Evolutionary conservation across 2,329 filamentous ascomycete genomes (phyloP), one percentile per base, ranked within the genome.

Genomic region (Aspergillus pseudoglaucus): DNA sequence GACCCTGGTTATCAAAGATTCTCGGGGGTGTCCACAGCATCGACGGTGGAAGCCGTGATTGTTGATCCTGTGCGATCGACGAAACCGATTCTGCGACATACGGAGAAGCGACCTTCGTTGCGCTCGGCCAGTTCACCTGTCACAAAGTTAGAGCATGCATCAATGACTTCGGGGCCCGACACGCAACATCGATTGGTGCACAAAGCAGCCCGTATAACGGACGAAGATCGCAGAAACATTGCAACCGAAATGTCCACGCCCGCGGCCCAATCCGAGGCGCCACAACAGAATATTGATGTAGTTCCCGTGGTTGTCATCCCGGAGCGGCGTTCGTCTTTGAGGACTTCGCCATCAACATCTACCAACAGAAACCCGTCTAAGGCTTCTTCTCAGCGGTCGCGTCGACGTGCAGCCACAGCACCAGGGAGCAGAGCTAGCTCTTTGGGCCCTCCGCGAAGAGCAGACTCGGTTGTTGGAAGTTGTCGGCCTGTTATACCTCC

Each of bases 11-110:
- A 52, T 45, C 66, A 64, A 53, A 71, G 78, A 39, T 64, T 73
- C 17, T 82, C 79, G 12, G 70, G 61, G 14, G 62, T 73, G 2
- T 82, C 79, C 2, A 72, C 72, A 18, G 70, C 73, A 9, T 81
- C 79, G 5, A 79, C 77, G 0, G 68, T 81, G 14, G 77, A 80
- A 63, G 79, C 76, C 10, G 70, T 78, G 58, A 77, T 82, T 25
- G 71, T 81, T 40, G 69, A 71, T 14, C 73, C 75, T 3, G 37
- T 18, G 17, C 74, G 70, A 35, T 71, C 68, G 50, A 64, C 69
- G 33, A 68, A 62, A 45, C 67, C 65, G 37, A 74, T 70, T 1
- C 62, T 82, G 44, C 75, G 79, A 44, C 79, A 81, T 57, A 74
- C 73, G 5, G 75, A 73, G 41, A 80, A 76, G 61, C 76, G 76